Conservation (phyloP, 2,329 filamentous ascomycete species). For the Fusarium nurragi region DNA sequence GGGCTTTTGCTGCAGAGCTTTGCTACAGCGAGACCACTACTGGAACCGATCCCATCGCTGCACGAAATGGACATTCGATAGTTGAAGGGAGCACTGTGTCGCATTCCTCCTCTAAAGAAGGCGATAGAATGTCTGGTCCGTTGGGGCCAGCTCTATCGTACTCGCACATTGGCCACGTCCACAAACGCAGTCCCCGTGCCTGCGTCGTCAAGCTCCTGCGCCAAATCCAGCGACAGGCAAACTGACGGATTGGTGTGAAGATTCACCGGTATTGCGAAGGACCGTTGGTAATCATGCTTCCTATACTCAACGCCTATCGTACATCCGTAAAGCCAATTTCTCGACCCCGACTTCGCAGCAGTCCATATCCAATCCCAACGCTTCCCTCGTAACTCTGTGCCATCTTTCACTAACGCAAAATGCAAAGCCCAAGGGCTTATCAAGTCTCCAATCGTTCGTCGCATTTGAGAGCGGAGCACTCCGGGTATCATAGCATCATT, state of each 20-base stretch:
- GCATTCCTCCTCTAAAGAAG: background rate
- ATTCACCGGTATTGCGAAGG: background rate
- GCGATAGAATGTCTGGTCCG: background rate
- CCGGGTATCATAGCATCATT: constrained; percentile 6
- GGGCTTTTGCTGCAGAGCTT: background rate
- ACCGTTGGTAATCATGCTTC: background rate
- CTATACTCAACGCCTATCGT: background rate
- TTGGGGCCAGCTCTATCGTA: background rate
- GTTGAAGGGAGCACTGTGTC: background rate
- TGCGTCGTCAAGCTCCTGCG: background rate
- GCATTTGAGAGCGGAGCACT: background rate
- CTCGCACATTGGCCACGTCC: background rate
- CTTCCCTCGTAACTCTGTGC: background rate
- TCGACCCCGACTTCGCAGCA: too few relatives aligned
- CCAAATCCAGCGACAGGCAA: background rate
- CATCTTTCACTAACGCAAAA: background rate
- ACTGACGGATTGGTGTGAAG: background rate
- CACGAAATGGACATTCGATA: background rate
- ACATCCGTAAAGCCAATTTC: background rate
- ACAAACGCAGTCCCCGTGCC: background rate
- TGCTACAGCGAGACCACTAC: background rate
- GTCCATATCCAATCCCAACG: background rate
- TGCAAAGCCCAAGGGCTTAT: background rate
- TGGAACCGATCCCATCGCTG: background rate
- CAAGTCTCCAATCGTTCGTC: background rate